Conservation (phyloP, 441 rosid genomes). For the Adansonia grandidieri region DNA sequence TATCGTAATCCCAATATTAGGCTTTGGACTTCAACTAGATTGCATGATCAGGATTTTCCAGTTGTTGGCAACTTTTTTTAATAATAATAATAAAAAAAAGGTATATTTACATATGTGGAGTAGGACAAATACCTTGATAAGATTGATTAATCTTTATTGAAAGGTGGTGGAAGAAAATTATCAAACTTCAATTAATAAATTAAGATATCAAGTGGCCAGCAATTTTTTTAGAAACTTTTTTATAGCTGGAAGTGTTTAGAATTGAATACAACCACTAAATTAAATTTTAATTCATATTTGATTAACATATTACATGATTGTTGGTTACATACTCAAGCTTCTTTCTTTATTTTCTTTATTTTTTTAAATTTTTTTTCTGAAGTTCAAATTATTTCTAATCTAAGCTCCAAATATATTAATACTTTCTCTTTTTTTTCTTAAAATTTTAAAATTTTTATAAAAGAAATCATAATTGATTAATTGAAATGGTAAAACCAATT, state of each 20-base stretch:
- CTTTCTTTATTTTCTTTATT: background rate
- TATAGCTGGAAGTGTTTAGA: no score
- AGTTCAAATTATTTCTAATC: background rate
- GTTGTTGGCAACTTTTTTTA: background rate
- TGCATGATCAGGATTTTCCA: background rate
- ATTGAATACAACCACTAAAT: no score
- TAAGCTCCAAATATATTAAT: background rate
- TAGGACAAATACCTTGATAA: conserved; percentile 1
- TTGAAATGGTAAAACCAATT: background rate
- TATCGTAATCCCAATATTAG: background rate
- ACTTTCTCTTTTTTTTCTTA: no score
- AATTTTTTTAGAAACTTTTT: background rate
- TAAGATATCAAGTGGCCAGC: background rate
- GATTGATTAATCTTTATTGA: background rate
- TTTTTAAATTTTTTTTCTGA: background rate
- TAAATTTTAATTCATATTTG: no score
- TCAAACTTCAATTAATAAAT: background rate
- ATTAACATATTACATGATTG: no score
- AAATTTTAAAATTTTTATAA: no score
- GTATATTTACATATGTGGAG: background rate
- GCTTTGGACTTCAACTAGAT: background rate
- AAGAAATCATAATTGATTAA: background rate
- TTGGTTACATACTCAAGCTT: no score
- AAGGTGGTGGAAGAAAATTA: background rate
- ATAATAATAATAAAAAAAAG: no score